Evolutionary conservation across 345 rosid genomes (phyloP), one percentile per base, ranked within the genome.

Genomic region (Pugionium dolabratum): DNA sequence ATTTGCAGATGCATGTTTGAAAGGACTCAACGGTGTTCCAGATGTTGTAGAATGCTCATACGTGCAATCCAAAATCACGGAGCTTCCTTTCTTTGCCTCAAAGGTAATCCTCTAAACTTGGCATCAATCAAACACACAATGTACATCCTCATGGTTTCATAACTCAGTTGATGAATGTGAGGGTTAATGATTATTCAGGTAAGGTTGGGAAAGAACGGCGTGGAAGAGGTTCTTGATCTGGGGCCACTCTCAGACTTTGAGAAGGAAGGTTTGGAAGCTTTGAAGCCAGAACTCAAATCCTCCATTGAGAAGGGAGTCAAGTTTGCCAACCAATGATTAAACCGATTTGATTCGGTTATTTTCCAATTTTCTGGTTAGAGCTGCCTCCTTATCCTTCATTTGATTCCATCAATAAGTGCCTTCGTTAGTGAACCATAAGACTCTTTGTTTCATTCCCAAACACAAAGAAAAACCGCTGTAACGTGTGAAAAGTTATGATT

Each of bases 1-100:
- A 35, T 86, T 90, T 59, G 95, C 89, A 18, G 97, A 90, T 86
- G 92, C 97, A 49, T 90, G 95, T 83, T 74, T 90, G 78, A 87
- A 83, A 77, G 97, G 95, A 32, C 95, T 87, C 42, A 87, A 86
- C 41, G 95, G 97, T 2, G 86, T 81, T 69, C 95, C 86, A 83
- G 75, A 75, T 64, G 78, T 90, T 4, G 74, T 90, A 8, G 90
- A 87, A 72, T 90, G 95, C 70, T 74, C 95, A 10, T 90, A 78
- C 67, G 91, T 88, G 55, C 91, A 84, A 61, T 90, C 95, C 42
- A 80, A 66, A 62, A 74, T 74, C 70, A 81, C 91, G 2, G 91
- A 91, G 31, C 78, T 88, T 59, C 97, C 97, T 33, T 90, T 88
- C 87, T 88, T 90, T 71, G 95, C 95, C 41, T 90, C 95, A 9